Percentiles rank a stretch among this genome's conserved stretches.
Evolutionary conservation across 169 alveolate genomes (phyloP).

Genomic region (Plasmodium gonderi): DNA sequence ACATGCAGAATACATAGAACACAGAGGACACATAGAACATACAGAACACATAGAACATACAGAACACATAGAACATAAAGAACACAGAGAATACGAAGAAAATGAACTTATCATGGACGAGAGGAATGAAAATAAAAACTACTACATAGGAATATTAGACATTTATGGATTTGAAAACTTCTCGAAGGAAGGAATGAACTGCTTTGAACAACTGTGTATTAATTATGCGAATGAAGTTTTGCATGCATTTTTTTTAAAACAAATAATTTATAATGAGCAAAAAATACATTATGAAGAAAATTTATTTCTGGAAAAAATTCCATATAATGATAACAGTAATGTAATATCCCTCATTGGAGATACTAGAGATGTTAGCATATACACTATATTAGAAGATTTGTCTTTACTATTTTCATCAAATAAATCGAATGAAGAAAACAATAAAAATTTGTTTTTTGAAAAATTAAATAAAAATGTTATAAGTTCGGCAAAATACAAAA

Average conservation of each 20-base stretch:
- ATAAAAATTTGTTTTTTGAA: conserved; percentile 44
- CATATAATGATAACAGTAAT: conserved; percentile 81
- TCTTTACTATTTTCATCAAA: conserved; percentile 34
- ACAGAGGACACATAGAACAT: too few species aligned
- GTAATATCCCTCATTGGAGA: conserved; percentile 80
- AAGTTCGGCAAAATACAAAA: conserved; percentile 46
- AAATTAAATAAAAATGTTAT: conserved; percentile 48
- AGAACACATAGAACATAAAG: conserved; percentile 16
- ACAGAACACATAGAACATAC: too few species aligned
- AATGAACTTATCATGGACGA: neutral
- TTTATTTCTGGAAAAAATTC: conserved; percentile 40
- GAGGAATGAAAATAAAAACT: neutral
- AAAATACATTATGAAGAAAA: conserved; percentile 83
- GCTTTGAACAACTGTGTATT: conserved; percentile 92
- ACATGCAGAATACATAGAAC: too few species aligned
- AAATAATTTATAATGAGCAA: conserved; percentile 85
- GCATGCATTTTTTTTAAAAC: conserved; percentile 90
- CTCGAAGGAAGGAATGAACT: conserved; percentile 80
- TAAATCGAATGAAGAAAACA: conserved; percentile 56
- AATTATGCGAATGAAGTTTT: conserved; percentile 91
- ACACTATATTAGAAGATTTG: conserved; percentile 63
- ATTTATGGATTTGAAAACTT: conserved; percentile 91
- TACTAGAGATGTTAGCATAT: conserved; percentile 55
- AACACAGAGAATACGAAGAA: conserved; percentile 3
- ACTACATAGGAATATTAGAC: conserved; percentile 86